Base-by-base conservation (phyloP, 2,329 filamentous ascomycete genomes). In the Aschersonia sp. region DNA sequence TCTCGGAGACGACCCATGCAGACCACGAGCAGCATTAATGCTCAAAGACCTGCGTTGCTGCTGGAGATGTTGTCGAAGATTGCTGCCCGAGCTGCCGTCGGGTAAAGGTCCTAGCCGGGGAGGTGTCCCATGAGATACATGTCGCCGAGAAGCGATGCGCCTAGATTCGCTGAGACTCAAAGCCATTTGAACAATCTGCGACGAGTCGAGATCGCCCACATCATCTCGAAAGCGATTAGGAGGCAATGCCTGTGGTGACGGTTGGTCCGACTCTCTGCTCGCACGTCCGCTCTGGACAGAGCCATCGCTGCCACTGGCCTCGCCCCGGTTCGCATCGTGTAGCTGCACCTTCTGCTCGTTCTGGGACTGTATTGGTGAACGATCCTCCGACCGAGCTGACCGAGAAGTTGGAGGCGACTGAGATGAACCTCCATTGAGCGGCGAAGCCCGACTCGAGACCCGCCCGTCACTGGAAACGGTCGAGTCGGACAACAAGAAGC, bases 161-260 rank as follows among this genome's bases (percentile, higher is more conserved):
- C 80, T 78, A 58, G 83, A 86, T 63, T 96, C 88, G 67, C 85
- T 94, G 45, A 97, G 66, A 53, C 84, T 92, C 55, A 97, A 67
- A 1, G 91, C 91, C 77, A 97, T 85, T 58, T 89, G 89, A 42
- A 97, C 88, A 53, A 97, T 94, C 63, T 95, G 86, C 4, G 84
- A 79, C 5, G 89, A 84, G 58, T 96, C 89, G 51, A 84, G 74
- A 56, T 88, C 80, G 28, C 85, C 61, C 4, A 63, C 56, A 10
- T 40, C 30, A 6, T 51, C 47, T 2, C 20, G 35, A 10, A 45
- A 49, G 20, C 31, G 10, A 4, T n/a, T 20, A 20, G 20, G 43
- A 6, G 43, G 9, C 29, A 31, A n/a, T 45, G 5, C 43, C n/a
- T 31, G 43, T 30, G 43, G 44, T 30, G 31, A 40, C 12, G 32